Evolutionary conservation across 352 stramenopile species (phyloP).

Genomic region (Globisporangium acanthophoron): DNA sequence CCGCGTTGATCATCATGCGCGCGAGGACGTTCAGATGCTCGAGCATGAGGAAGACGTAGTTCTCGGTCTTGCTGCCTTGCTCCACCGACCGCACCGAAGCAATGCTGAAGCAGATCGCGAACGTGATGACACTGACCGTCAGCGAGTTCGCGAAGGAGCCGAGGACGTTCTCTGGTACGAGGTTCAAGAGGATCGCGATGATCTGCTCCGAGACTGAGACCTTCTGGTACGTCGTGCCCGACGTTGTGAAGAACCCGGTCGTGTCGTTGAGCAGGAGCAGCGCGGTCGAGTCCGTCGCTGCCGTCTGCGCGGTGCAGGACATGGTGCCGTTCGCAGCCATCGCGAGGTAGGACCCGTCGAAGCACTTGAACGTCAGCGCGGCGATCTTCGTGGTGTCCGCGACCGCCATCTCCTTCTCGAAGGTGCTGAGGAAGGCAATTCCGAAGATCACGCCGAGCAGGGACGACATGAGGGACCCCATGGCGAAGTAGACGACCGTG

Average conservation of each 20-base stretch:
- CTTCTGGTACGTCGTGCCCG: slow-evolving; percentile 27
- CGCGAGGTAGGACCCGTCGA: slow-evolving; percentile 38
- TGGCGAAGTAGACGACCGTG: slow-evolving; percentile 23
- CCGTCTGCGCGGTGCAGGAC: slow-evolving; percentile 24
- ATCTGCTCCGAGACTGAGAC: slow-evolving; percentile 64
- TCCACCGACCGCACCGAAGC: slow-evolving; percentile 51
- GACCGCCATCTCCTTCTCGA: slow-evolving; percentile 7
- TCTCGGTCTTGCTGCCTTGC: slow-evolving; percentile 33
- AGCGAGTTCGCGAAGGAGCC: slow-evolving; percentile 41
- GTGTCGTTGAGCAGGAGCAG: slow-evolving; percentile 56
- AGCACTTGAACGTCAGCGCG: slow-evolving; percentile 33
- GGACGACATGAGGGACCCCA: slow-evolving; percentile 21
- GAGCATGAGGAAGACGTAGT: slow-evolving; percentile 63
- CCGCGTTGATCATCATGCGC: slow-evolving; percentile 62
- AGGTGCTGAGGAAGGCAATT: slow-evolving; percentile 14
- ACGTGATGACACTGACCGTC: slow-evolving; percentile 66
- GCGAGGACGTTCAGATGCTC: slow-evolving; percentile 57
- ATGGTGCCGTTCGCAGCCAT: slow-evolving; percentile 24
- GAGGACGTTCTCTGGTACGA: slow-evolving; percentile 73
- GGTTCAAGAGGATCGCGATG: slow-evolving; percentile 49
- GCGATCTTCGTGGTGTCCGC: neutral
- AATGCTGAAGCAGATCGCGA: slow-evolving; percentile 57
- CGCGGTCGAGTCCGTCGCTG: slow-evolving; percentile 17
- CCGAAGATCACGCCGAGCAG: slow-evolving; percentile 23
- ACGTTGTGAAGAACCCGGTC: slow-evolving; percentile 31